Evolutionary conservation across 306 rosid species (phyloP).

Genomic region (Comarum palustre): DNA sequence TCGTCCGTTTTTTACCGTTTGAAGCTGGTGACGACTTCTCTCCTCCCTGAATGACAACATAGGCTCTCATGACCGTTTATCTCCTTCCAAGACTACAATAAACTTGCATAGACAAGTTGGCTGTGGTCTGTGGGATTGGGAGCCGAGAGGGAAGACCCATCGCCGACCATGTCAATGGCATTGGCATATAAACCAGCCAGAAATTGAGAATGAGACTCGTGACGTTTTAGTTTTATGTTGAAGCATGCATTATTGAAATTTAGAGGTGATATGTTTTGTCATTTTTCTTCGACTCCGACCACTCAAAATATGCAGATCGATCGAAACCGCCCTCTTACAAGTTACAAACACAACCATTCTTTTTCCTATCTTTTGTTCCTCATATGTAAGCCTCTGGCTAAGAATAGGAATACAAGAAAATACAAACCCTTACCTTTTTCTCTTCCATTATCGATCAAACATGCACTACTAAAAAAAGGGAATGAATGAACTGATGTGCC

Average conservation of each 20-base stretch:
- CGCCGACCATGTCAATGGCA: conserved; percentile 39
- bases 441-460: not conserved
- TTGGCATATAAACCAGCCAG: not conserved
- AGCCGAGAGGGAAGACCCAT: conserved; percentile 15
- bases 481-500: no score
- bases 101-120: conserved; percentile 9
- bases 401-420: no score
- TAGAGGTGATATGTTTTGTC: conserved; percentile 11
- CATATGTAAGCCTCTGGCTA: not conserved
- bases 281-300: conserved; percentile 12
- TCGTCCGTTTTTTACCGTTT: no score
- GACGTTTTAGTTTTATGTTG: not conserved
- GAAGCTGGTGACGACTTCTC: no score
- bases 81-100: no score
- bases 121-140: not conserved
- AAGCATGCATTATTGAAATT: not conserved
- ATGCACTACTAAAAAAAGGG: no score
- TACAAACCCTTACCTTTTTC: conserved; percentile 3
- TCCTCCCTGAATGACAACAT: no score
- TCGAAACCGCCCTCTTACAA: conserved; percentile 9
- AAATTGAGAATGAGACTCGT: not conserved
- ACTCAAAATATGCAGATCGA: not conserved
- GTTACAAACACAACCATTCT: conserved; percentile 16
- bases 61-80: no score
- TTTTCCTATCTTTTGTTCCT: not conserved